Conservation (phyloP, 495 filamentous ascomycete species). For the Aspergillus biplanus region DNA sequence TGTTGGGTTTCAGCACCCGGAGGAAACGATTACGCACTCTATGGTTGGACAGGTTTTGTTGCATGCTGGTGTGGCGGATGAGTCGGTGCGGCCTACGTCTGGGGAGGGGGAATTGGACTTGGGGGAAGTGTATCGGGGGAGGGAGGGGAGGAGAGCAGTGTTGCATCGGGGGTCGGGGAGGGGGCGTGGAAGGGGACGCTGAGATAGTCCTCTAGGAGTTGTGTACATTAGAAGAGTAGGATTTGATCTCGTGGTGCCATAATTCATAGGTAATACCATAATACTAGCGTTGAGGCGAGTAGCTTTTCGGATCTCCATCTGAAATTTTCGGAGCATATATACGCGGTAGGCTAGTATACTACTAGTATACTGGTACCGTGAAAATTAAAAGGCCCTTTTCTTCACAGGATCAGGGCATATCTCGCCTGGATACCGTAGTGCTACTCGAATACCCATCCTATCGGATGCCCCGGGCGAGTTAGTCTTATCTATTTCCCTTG, state of each 20-base stretch:
- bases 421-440: too few species aligned
- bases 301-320: neutral
- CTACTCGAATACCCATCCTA: too few species aligned
- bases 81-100: neutral
- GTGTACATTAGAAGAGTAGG: neutral
- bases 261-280: neutral
- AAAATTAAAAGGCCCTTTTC: too few species aligned
- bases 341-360: too few species aligned
- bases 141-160: neutral
- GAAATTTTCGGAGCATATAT: too few species aligned
- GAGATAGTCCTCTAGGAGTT: too few species aligned
- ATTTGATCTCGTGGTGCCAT: too few species aligned
- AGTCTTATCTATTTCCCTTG: too few species aligned
- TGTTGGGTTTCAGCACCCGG: constrained; percentile 7
- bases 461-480: too few species aligned
- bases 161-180: constrained; percentile 1
- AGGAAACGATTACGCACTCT: neutral
- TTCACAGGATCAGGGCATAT: too few species aligned
- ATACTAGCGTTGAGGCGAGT: neutral
- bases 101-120: neutral
- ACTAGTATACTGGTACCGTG: too few species aligned
- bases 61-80: constrained; percentile 5
- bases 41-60: constrained; percentile 5
- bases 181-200: neutral
- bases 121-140: neutral